Base-by-base conservation (phyloP, 345 rosid species). In the Eucalyptus erythrocorys region DNA sequence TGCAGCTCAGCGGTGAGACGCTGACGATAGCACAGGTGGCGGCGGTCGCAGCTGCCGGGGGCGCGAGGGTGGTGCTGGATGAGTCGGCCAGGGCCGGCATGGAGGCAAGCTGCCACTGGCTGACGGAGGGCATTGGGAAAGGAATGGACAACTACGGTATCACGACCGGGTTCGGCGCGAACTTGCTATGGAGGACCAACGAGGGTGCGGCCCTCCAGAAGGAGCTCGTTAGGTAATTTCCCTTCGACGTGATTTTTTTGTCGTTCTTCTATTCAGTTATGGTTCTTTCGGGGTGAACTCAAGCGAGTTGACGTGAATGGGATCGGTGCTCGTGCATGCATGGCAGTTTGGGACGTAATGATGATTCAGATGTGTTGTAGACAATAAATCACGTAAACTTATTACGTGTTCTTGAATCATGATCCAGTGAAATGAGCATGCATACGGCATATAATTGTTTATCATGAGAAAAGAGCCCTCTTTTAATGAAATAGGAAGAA, bases 1-100 rank as follows among this genome's bases (percentile, higher is more conserved):
- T 97, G 88, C 89, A 86, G 89, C 91, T 97, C 17, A 99, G 99
- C 3, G 99, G 99, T 1, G 94, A 96, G 92, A 95, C 92, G 49
- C 66, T 96, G 93, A 97, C 98, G 32, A 93, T 97, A 30, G 94
- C 96, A 7, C 97, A 97, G 89, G 99, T 97, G 48, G 97, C 97
- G 0, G 96, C 96, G 22, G 92, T 96, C 11, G 94, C 98, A 13
- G 43, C 88, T 14, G 48, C 79, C 6, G 43, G 87, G 48, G 93
- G 90, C 5, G 89, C 89, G 26, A 89, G 13, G 87, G 97, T 95
- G 82, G 96, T 93, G 92, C 92, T 95, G 40, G 89, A 94, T 6
- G 98, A 95, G 92, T 92, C 92, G 37, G 93, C 96, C 8, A 89
- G 95, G 82, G 95, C 92, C 5, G 93, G 98, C 3, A 96, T 96